A percentile compares a stretch with the other conserved stretches of the same genome.
These are phyloP conservation scores for Lyophyllum decastes DNA, from an alignment of 768 basidiomycete genomes.

Conservation along the genomic window DNA sequence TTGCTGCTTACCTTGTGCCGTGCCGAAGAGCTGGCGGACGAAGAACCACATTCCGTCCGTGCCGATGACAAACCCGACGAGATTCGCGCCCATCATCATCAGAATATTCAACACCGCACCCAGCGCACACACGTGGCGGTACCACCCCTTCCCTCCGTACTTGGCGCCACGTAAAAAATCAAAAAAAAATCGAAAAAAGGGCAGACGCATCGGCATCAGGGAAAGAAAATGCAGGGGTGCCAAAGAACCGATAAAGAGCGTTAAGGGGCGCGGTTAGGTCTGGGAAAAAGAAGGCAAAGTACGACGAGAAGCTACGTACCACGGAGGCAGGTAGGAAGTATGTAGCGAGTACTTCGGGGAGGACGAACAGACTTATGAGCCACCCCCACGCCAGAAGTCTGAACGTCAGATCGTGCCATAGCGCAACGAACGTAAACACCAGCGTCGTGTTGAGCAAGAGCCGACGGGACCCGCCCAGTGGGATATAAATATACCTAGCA, in stretches of 20 bases:
- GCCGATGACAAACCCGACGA: conserved; percentile 94
- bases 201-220: background rate
- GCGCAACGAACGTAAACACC: conserved; percentile 93
- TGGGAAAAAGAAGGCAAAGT: background rate
- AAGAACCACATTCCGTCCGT: conserved; percentile 77
- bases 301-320: conserved; percentile 37
- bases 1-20: conserved; percentile 55
- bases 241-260: background rate
- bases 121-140: conserved; percentile 79
- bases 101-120: conserved; percentile 85
- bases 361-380: conserved; percentile 87
- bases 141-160: conserved; percentile 76
- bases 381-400: conserved; percentile 93
- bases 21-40: conserved; percentile 58
- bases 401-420: conserved; percentile 96
- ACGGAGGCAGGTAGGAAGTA: conserved; percentile 61
- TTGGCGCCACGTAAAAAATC: conserved; percentile 29
- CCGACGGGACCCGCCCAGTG: conserved; percentile 73
- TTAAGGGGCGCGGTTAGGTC: background rate
- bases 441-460: conserved; percentile 65
- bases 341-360: conserved; percentile 76
- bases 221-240: background rate
- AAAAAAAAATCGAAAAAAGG: background rate
- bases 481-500: conserved; percentile 89
- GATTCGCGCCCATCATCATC: conserved; percentile 90